Evolutionary conservation across 2,329 filamentous ascomycete genomes (phyloP).

Genomic region (Pseudocercospora pini-densiflorae): DNA sequence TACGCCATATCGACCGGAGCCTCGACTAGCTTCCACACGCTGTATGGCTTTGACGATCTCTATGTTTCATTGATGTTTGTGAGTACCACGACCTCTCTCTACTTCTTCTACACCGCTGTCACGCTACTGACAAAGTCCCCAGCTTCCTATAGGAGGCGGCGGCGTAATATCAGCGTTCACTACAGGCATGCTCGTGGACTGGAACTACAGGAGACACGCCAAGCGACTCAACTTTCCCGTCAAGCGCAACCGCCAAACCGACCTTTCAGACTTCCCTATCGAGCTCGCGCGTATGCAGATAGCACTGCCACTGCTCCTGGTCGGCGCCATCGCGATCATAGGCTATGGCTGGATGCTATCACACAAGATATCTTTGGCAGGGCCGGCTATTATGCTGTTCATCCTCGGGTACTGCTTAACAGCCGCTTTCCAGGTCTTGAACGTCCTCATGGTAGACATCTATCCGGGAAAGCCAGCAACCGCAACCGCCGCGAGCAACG

Average conservation of each 20-base stretch:
- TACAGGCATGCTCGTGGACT: slow-evolving; percentile 49
- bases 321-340: slow-evolving; percentile 40
- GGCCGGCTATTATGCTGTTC: slow-evolving; percentile 35
- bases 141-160: slow-evolving; percentile 48
- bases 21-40: slow-evolving; percentile 41
- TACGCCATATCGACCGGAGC: slow-evolving; percentile 49
- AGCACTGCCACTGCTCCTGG: slow-evolving; percentile 44
- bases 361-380: slow-evolving; percentile 34
- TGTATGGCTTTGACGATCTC: slow-evolving; percentile 48
- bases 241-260: slow-evolving; percentile 41
- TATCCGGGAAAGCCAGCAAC: slow-evolving; percentile 48
- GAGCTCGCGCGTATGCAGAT: slow-evolving; percentile 50
- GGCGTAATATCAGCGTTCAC: slow-evolving; percentile 46
- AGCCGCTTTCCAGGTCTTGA: slow-evolving; percentile 49
- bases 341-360: slow-evolving; percentile 51
- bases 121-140: not conserved
- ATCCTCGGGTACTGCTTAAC: slow-evolving; percentile 43
- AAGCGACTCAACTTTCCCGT: slow-evolving; percentile 39
- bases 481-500: slow-evolving; percentile 51
- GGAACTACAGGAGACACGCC: slow-evolving; percentile 48
- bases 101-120: no score
- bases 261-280: slow-evolving; percentile 49
- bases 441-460: slow-evolving; percentile 54
- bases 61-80: slow-evolving; percentile 45
- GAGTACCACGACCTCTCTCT: not conserved